Base-by-base conservation (phyloP, 805 yeast species). In the Teunomyces cretensis region DNA sequence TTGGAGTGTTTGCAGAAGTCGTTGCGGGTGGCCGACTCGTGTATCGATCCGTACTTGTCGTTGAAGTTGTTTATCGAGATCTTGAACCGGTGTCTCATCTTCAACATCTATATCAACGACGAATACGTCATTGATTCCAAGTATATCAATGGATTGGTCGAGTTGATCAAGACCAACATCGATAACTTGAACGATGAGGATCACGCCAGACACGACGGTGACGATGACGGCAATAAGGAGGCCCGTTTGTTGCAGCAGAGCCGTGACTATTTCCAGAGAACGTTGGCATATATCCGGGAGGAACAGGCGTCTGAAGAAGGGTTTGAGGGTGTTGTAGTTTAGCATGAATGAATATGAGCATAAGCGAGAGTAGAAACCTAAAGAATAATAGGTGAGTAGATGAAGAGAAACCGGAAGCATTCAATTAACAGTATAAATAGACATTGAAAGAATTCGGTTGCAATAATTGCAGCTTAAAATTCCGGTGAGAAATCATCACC, bases 1-100 rank as follows among this genome's bases (percentile, higher is more conserved):
- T 70, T 92, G 58, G 98, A 94, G 59, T 90, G 97, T 62, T 74
- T 92, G 37, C 97, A 90, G 63, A 81, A 92, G 54, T 81, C 97
- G 1, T 64, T 92, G 13, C 74, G 97, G 37, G 88, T 89, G 6
- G 96, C 97, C 0, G 98, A 94, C 62, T 86, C 94, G n/a, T 87
- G 94, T 46, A 84, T 91, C 83, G 98, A 92, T 59, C 76, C 76
- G 6, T 70, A 66, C 48, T 84, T 81, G 38, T 86, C 89, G 30
- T 72, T 86, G 45, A 92, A 88, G 64, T 72, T 94, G 44, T 91
- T 92, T 69, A 84, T 92, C 37, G 98, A 94, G 67, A 89, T 94
- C 15, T 72, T 94, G 52, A 88, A 89, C 68, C 79, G 89, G 50
- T 89, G 96, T 50, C 66, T 92, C 30, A 88, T 90, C 58, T 94